Evolutionary conservation across 371 early-diverging fungal genomes (phyloP).

Genomic region (Choanephora cucurbitarum): DNA sequence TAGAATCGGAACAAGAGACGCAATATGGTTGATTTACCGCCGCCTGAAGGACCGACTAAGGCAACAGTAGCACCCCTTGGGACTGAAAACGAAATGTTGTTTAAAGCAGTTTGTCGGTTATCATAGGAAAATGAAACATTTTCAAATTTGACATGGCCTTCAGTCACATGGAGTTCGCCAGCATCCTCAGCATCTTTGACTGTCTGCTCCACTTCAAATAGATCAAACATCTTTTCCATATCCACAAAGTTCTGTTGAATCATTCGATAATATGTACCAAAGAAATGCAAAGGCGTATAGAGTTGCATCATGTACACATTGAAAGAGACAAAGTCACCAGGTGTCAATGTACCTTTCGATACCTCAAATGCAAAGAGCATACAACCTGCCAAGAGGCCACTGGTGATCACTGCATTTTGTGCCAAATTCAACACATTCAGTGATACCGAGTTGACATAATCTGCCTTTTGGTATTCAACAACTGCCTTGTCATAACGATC

Average conservation of each 20-base stretch:
- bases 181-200: slow-evolving; percentile 65
- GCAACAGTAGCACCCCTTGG: slow-evolving; percentile 82
- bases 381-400: slow-evolving; percentile 77
- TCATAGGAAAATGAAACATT: slow-evolving; percentile 84
- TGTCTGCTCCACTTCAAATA: slow-evolving; percentile 75
- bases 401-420: slow-evolving; percentile 83
- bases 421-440: slow-evolving; percentile 80
- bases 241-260: slow-evolving; percentile 87
- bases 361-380: slow-evolving; percentile 82
- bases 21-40: slow-evolving; percentile 89
- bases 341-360: slow-evolving; percentile 64
- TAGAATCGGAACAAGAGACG: slow-evolving; percentile 90
- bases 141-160: slow-evolving; percentile 72
- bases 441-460: slow-evolving; percentile 69
- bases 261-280: slow-evolving; percentile 57
- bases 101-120: slow-evolving; percentile 64
- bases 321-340: slow-evolving; percentile 89
- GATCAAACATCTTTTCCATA: slow-evolving; percentile 91
- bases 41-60: slow-evolving; percentile 89
- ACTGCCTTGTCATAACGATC: slow-evolving; percentile 76
- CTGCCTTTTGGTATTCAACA: slow-evolving; percentile 79
- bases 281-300: slow-evolving; percentile 63
- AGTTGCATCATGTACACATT: slow-evolving; percentile 83
- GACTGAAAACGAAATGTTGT: slow-evolving; percentile 81
- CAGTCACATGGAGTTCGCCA: slow-evolving; percentile 46